phyloP scores from a whole-genome alignment of 805 yeast genomes.

The Kregervanrija delftensis region DNA sequence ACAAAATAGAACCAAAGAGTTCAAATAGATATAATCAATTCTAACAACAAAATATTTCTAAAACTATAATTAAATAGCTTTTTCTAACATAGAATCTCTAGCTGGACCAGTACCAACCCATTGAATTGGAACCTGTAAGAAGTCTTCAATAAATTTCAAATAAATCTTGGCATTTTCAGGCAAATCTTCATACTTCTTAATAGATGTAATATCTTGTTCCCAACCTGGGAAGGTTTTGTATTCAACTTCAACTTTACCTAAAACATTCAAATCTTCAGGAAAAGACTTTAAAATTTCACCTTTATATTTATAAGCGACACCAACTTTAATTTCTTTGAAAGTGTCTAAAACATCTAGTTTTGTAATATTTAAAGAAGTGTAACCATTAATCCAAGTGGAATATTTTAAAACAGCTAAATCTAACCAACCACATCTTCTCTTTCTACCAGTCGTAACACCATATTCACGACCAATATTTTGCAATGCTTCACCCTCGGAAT shows the following conservation, averaged over 20 bases:
- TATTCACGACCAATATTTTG: constrained; percentile 91
- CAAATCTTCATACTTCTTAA: constrained; percentile 64
- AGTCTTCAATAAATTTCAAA: constrained; percentile 80
- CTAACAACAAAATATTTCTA: not conserved
- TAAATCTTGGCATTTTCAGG: constrained; percentile 86
- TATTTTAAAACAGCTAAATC: constrained; percentile 92
- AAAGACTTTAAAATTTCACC: constrained; percentile 72
- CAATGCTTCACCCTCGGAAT: constrained; percentile 75
- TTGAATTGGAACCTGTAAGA: constrained; percentile 73
- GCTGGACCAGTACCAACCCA: constrained; percentile 99
- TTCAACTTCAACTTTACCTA: constrained; percentile 88
- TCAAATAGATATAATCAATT: not conserved
- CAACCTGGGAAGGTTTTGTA: constrained; percentile 93
- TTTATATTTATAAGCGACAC: constrained; percentile 70
- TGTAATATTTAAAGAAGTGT: constrained; percentile 89
- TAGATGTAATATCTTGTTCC: constrained; percentile 73
- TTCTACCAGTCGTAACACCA: constrained; percentile 98
- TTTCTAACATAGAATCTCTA: constrained; percentile 84
- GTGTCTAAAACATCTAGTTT: constrained; percentile 92
- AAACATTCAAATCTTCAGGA: constrained; percentile 84
- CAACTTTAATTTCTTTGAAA: constrained; percentile 83
- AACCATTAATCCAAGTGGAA: constrained; percentile 88
- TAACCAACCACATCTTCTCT: constrained; percentile 99
- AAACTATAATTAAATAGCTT: constrained; percentile 17
- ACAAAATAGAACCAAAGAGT: not conserved